Conservation (phyloP, 2,329 filamentous ascomycete genomes). For the Helotiales sp. region DNA sequence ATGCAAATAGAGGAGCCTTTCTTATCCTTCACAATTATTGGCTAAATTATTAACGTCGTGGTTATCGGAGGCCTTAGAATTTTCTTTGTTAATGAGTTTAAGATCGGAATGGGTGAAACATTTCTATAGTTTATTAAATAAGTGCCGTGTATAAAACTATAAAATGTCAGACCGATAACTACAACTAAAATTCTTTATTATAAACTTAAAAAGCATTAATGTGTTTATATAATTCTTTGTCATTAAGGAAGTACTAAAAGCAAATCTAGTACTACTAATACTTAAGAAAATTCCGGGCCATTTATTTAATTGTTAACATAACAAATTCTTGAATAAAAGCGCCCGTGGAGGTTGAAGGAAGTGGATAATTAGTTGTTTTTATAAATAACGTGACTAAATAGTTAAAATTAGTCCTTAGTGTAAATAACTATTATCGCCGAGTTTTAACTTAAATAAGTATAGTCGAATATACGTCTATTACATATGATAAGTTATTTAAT, state of each 20-base stretch:
- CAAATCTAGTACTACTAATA: not conserved
- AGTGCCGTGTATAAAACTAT: not conserved
- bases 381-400: not conserved
- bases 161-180: not conserved
- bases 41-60: not conserved
- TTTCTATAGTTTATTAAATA: not conserved
- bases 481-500: too few relatives aligned
- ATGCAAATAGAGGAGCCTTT: not conserved
- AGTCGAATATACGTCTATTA: too few relatives aligned
- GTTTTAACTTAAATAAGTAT: too few relatives aligned
- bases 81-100: not conserved
- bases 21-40: not conserved
- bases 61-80: not conserved
- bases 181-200: not conserved
- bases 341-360: too few relatives aligned
- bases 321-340: not conserved
- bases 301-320: not conserved
- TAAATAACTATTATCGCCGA: too few relatives aligned
- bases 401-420: too few relatives aligned
- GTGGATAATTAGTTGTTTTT: not conserved
- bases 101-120: not conserved
- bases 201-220: not conserved
- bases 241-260: not conserved
- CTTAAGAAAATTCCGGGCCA: not conserved
- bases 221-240: not conserved